A percentile compares a stretch with the other conserved stretches of the same genome.
Evolutionary conservation across 306 rosid species (phyloP).

Genomic region (Vigna unguiculata): DNA sequence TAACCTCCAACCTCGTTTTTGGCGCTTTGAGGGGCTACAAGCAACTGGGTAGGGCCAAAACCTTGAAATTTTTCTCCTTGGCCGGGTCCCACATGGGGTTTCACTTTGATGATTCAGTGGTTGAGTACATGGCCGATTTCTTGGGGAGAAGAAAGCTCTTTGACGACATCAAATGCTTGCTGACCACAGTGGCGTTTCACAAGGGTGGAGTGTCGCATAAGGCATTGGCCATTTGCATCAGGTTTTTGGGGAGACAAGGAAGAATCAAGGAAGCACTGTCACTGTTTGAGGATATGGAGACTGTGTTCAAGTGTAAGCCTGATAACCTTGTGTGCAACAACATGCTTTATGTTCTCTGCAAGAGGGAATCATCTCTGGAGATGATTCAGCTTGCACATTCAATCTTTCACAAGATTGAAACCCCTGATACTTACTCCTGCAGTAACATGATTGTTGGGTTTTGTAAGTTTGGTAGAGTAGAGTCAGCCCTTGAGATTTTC

Average conservation of each 20-base stretch:
- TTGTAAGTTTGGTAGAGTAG: constrained; percentile 66
- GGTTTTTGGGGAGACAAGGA: constrained; percentile 79
- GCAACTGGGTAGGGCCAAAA: constrained; percentile 66
- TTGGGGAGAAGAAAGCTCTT: constrained; percentile 78
- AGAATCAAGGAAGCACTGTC: constrained; percentile 66
- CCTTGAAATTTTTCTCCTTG: constrained; percentile 72
- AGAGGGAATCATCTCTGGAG: constrained; percentile 65
- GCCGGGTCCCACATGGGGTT: constrained; percentile 69
- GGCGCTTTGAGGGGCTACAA: constrained; percentile 60
- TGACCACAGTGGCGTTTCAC: constrained; percentile 55
- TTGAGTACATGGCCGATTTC: constrained; percentile 80
- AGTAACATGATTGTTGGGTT: constrained; percentile 77
- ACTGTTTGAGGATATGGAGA: constrained; percentile 70
- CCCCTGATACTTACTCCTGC: constrained; percentile 71
- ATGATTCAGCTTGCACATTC: constrained; percentile 61
- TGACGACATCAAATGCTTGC: constrained; percentile 75
- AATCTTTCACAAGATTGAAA: constrained; percentile 59
- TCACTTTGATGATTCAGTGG: constrained; percentile 62
- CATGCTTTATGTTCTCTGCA: constrained; percentile 77
- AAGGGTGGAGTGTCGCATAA: constrained; percentile 59
- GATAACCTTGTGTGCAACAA: constrained; percentile 74
- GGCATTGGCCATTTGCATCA: constrained; percentile 67
- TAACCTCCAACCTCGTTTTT: constrained; percentile 62
- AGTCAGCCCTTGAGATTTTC: constrained; percentile 66
- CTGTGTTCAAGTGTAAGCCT: constrained; percentile 63